Conservation (phyloP, 495 filamentous ascomycete species). For the Talaromyces trachyspermus region DNA sequence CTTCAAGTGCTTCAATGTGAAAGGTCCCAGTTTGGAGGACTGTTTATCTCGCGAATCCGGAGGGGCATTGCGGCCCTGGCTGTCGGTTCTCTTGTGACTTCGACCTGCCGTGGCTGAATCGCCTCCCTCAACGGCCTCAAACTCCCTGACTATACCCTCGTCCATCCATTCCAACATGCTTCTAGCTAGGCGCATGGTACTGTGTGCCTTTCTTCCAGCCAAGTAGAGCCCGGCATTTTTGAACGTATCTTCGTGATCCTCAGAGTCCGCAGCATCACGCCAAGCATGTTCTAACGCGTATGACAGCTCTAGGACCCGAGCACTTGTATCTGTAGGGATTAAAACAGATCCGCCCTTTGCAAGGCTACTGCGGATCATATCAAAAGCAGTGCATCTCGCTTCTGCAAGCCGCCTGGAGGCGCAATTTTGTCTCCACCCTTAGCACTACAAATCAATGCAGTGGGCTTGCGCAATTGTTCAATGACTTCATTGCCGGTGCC, state of each 20-base stretch:
- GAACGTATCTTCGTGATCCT: conserved; percentile 45
- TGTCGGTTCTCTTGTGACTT: conserved; percentile 32
- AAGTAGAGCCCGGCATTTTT: conserved; percentile 69
- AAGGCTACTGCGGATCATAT: conserved; percentile 69
- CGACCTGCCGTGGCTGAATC: conserved; percentile 38
- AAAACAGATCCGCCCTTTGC: conserved; percentile 84
- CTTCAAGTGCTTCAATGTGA: conserved; percentile 82
- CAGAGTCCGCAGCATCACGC: conserved; percentile 55
- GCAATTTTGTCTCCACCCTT: conserved; percentile 68
- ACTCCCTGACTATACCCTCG: conserved; percentile 81
- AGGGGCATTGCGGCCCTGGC: conserved; percentile 22
- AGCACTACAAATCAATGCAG: conserved; percentile 84
- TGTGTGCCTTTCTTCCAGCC: conserved; percentile 69
- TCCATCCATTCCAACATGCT: conserved; percentile 99
- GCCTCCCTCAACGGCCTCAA: conserved; percentile 64
- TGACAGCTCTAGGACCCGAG: conserved; percentile 84
- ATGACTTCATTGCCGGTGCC: conserved; percentile 85
- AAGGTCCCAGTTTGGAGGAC: conserved; percentile 56
- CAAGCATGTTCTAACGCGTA: conserved; percentile 90
- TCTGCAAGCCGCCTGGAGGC: conserved; percentile 61
- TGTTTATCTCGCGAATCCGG: conserved; percentile 29
- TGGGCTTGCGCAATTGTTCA: conserved; percentile 86
- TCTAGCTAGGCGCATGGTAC: conserved; percentile 77
- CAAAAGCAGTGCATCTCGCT: conserved; percentile 80
- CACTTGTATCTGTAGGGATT: conserved; percentile 92